Percentiles rank a stretch among this genome's conserved stretches.
Evolutionary conservation across 768 basidiomycete genomes (phyloP).

Genomic region (Trametes punicea): DNA sequence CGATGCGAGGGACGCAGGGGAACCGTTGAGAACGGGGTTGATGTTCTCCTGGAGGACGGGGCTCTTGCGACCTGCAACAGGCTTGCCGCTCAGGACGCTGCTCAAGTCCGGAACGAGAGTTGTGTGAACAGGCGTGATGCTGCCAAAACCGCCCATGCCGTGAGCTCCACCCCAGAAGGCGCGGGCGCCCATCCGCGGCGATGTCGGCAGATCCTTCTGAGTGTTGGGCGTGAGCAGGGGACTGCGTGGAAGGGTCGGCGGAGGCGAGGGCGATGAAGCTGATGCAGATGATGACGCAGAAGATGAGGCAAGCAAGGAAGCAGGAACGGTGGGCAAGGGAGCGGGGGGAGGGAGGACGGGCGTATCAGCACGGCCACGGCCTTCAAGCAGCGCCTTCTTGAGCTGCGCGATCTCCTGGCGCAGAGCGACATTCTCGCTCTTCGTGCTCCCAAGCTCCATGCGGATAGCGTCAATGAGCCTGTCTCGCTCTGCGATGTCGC

Average conservation of each 20-base stretch:
- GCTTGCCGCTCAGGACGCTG: slow-evolving; percentile 31
- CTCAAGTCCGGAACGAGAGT: slow-evolving; percentile 70
- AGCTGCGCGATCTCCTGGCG: slow-evolving; percentile 72
- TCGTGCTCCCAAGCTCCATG: slow-evolving; percentile 73
- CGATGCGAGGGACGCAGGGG: slow-evolving; percentile 32
- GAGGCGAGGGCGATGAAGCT: slow-evolving; percentile 18
- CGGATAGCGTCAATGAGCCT: slow-evolving; percentile 84
- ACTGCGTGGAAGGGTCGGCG: slow-evolving; percentile 21
- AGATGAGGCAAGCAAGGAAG: slow-evolving; percentile 21
- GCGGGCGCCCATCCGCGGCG: slow-evolving; percentile 50
- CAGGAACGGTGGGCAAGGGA: slow-evolving; percentile 34
- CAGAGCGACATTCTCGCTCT: slow-evolving; percentile 80
- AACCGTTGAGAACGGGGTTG: slow-evolving; percentile 65
- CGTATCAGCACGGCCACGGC: slow-evolving; percentile 43
- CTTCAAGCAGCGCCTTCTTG: slow-evolving; percentile 71
- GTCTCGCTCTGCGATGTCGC: slow-evolving; percentile 91
- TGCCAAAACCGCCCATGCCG: slow-evolving; percentile 46
- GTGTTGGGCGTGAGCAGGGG: slow-evolving; percentile 61
- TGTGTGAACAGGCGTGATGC: slow-evolving; percentile 82
- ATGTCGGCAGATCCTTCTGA: slow-evolving; percentile 71
- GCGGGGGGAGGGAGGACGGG: slow-evolving; percentile 45
- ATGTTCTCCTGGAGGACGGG: slow-evolving; percentile 66
- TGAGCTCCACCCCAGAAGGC: slow-evolving; percentile 82
- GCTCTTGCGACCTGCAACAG: slow-evolving; percentile 26
- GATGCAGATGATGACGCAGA: slow-evolving; percentile 20